Percentiles rank a stretch among this genome's conserved stretches.
Evolutionary conservation across 2,329 filamentous ascomycete species (phyloP).

Genomic region (Exophiala mesophila): DNA sequence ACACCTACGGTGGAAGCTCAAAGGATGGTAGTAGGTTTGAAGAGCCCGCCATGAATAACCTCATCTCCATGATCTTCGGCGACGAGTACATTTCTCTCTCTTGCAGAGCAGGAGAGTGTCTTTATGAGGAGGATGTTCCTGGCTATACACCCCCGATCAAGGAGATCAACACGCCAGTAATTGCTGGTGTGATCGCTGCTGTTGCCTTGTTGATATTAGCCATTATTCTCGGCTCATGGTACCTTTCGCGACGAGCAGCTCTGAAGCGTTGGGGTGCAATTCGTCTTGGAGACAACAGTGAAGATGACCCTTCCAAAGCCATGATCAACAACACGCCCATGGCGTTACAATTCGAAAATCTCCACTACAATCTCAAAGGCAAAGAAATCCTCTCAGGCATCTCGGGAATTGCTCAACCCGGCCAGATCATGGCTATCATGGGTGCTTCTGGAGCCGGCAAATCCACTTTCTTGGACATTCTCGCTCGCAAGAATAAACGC

Average conservation of each 20-base stretch:
- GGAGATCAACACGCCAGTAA: slow-evolving; percentile 93
- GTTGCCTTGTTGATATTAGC: slow-evolving; percentile 84
- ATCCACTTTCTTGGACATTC: slow-evolving; percentile 92
- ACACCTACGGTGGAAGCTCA: slow-evolving; percentile 52
- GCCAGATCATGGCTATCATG: slow-evolving; percentile 97
- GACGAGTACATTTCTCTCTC: slow-evolving; percentile 81
- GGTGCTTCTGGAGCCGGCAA: slow-evolving; percentile 96
- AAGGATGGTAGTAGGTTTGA: slow-evolving; percentile 75
- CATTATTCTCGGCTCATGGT: slow-evolving; percentile 79
- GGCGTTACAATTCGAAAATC: slow-evolving; percentile 79
- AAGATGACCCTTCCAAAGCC: slow-evolving; percentile 78
- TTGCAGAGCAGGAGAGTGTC: slow-evolving; percentile 83
- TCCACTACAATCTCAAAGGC: slow-evolving; percentile 80
- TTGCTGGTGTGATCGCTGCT: slow-evolving; percentile 85
- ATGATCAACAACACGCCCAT: slow-evolving; percentile 90
- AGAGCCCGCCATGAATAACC: slow-evolving; percentile 85
- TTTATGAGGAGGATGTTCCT: slow-evolving; percentile 87
- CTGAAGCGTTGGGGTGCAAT: slow-evolving; percentile 64
- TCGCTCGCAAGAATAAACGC: slow-evolving; percentile 94
- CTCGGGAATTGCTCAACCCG: slow-evolving; percentile 81
- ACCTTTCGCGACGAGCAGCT: slow-evolving; percentile 69
- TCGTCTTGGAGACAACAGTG: slow-evolving; percentile 75
- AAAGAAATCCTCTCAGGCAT: slow-evolving; percentile 78
- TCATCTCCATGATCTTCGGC: slow-evolving; percentile 85
- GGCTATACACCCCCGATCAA: slow-evolving; percentile 86